Conservation (phyloP, 2,329 filamentous ascomycete genomes). For the Neonectria faginata region DNA sequence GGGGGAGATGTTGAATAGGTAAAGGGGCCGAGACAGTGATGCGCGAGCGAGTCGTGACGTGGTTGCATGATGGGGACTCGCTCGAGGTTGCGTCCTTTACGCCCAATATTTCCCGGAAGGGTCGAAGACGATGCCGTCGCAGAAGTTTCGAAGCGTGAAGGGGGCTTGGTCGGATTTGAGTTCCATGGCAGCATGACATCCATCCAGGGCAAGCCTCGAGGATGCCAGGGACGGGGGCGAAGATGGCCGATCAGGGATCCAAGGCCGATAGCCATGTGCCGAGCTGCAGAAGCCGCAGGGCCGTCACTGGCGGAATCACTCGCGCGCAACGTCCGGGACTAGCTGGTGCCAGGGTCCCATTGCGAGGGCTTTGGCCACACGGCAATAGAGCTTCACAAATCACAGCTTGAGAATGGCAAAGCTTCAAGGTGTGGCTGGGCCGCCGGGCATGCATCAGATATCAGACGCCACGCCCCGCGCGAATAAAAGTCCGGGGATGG, state of each 20-base stretch:
- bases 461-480: constrained; percentile 5
- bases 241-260: neutral
- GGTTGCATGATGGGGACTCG: constrained; percentile 11
- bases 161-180: neutral
- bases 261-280: constrained; percentile 6
- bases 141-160: neutral
- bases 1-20: neutral
- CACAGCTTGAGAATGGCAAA: neutral
- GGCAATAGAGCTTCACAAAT: neutral
- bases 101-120: constrained; percentile 6
- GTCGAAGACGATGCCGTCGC: constrained; percentile 5
- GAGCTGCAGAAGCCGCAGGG: constrained; percentile 5
- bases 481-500: constrained; percentile 4
- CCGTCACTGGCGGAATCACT: constrained; percentile 11
- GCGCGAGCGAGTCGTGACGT: constrained; percentile 11
- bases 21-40: constrained; percentile 8
- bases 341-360: neutral
- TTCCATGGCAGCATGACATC: neutral
- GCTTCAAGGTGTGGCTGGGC: neutral
- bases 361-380: neutral
- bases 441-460: neutral
- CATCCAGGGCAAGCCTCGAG: neutral
- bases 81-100: constrained; percentile 2
- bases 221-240: constrained; percentile 5
- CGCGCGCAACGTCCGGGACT: constrained; percentile 3